Evolutionary conservation across 345 rosid species (phyloP).

Genomic region (Clausena lansium): DNA sequence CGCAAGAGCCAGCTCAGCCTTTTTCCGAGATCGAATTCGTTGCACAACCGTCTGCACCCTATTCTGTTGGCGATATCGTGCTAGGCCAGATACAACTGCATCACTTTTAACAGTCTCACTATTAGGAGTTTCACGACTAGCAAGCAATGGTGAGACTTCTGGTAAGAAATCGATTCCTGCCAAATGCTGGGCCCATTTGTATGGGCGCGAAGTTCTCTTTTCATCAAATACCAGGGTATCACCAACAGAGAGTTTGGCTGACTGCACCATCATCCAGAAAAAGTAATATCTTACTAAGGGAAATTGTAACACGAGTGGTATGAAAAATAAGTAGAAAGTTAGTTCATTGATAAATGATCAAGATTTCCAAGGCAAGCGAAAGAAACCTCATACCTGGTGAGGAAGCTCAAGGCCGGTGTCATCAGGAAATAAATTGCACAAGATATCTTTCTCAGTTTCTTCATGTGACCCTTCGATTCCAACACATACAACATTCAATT

Average conservation of each 20-base stretch:
- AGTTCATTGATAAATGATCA: background rate
- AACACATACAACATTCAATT: constrained; percentile 80
- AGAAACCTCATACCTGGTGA: constrained; percentile 56
- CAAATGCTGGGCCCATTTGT: constrained; percentile 91
- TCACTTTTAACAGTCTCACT: constrained; percentile 52
- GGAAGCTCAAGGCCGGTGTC: constrained; percentile 89
- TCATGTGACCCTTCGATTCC: constrained; percentile 60
- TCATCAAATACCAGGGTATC: constrained; percentile 49
- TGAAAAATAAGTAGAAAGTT: background rate
- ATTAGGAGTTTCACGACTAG: constrained; percentile 39
- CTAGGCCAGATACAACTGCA: constrained; percentile 50
- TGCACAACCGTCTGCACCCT: constrained; percentile 71
- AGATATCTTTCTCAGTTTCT: constrained; percentile 48
- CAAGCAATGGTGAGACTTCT: constrained; percentile 72
- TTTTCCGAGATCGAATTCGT: constrained; percentile 67
- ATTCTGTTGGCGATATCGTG: constrained; percentile 62
- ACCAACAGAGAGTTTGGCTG: constrained; percentile 76
- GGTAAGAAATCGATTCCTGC: constrained; percentile 94
- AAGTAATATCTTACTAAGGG: constrained; percentile 15
- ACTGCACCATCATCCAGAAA: constrained; percentile 45
- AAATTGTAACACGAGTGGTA: constrained; percentile 4
- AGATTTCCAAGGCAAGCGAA: background rate
- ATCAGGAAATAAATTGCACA: constrained; percentile 77
- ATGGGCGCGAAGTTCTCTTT: constrained; percentile 70
- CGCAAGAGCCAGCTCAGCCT: constrained; percentile 67